These are phyloP conservation scores for Ilex paraguariensis DNA, from an alignment of 305 asterid genomes.

Conservation along the genomic window DNA sequence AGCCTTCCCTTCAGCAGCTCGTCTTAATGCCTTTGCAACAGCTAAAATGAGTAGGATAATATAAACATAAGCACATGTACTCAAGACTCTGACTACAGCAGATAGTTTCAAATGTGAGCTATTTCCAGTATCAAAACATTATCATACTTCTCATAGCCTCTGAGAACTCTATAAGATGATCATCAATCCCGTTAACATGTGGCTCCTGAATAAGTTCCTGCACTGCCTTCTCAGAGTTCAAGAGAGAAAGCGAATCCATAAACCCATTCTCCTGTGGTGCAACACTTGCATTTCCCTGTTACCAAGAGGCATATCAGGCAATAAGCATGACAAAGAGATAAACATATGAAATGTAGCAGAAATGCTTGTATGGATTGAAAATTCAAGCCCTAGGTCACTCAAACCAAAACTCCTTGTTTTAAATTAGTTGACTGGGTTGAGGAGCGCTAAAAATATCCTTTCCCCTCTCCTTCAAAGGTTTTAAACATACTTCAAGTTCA, in stretches of 20 bases:
- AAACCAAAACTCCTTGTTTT: too few species aligned
- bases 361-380: too few species aligned
- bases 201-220: slow-evolving; percentile 71
- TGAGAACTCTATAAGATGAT: slow-evolving; percentile 79
- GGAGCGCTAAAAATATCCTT: too few species aligned
- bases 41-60: slow-evolving; percentile 35
- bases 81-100: not conserved
- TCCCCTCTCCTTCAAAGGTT: too few species aligned
- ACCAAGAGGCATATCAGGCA: slow-evolving; percentile 12
- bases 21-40: slow-evolving; percentile 78
- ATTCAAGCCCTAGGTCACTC: too few species aligned
- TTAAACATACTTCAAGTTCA: too few species aligned
- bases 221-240: slow-evolving; percentile 56
- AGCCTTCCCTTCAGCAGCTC: slow-evolving; percentile 87
- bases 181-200: slow-evolving; percentile 74
- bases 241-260: slow-evolving; percentile 35
- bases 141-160: slow-evolving; percentile 87
- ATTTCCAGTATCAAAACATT: not conserved
- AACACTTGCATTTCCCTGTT: slow-evolving; percentile 45
- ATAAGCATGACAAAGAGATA: too few species aligned
- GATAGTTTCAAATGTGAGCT: slow-evolving; percentile 1
- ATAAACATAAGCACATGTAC: slow-evolving; percentile 7
- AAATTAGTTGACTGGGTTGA: too few species aligned
- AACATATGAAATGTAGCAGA: too few species aligned
- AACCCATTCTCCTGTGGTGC: slow-evolving; percentile 55